Evolutionary conservation across 2,329 filamentous ascomycete species (phyloP).

Genomic region (Pseudogymnoascus sp.): DNA sequence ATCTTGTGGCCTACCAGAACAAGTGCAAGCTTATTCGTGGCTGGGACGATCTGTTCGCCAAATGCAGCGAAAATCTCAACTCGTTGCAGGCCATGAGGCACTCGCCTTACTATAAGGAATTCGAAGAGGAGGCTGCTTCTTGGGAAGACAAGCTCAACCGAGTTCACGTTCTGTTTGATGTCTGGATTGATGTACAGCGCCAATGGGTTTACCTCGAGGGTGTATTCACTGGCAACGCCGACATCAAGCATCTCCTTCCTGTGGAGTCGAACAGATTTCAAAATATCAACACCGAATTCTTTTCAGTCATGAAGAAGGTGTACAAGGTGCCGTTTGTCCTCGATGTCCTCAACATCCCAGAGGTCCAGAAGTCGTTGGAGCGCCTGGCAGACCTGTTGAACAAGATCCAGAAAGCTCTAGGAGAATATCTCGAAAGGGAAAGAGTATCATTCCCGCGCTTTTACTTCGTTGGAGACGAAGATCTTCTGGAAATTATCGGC

Average conservation of each 20-base stretch:
- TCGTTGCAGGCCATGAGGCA: constrained; percentile 98
- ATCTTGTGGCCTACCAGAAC: constrained; percentile 94
- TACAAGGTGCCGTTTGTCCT: constrained; percentile 93
- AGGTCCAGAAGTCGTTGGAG: constrained; percentile 92
- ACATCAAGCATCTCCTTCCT: constrained; percentile 96
- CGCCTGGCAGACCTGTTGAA: constrained; percentile 92
- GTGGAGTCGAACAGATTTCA: constrained; percentile 96
- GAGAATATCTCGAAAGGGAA: constrained; percentile 97
- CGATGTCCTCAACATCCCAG: constrained; percentile 91
- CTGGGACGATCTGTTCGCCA: constrained; percentile 96
- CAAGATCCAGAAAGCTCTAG: constrained; percentile 98
- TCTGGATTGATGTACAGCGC: constrained; percentile 99
- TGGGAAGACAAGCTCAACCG: constrained; percentile 99
- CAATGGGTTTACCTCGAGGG: constrained; percentile 99
- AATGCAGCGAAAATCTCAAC: constrained; percentile 96
- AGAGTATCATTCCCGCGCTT: constrained; percentile 96
- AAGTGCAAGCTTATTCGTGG: constrained; percentile 96
- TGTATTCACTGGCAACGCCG: constrained; percentile 96
- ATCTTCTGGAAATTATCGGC: constrained; percentile 96
- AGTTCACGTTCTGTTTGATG: constrained; percentile 94
- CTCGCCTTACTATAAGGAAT: constrained; percentile 98
- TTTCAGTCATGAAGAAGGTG: constrained; percentile 99
- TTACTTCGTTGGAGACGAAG: constrained; percentile 98
- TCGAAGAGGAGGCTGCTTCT: constrained; percentile 89
- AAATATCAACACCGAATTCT: constrained; percentile 98